Evolutionary conservation across 23 red algal species (phyloP), one percentile per base, ranked within the genome.

Genomic region (Gracilaria caudata): DNA sequence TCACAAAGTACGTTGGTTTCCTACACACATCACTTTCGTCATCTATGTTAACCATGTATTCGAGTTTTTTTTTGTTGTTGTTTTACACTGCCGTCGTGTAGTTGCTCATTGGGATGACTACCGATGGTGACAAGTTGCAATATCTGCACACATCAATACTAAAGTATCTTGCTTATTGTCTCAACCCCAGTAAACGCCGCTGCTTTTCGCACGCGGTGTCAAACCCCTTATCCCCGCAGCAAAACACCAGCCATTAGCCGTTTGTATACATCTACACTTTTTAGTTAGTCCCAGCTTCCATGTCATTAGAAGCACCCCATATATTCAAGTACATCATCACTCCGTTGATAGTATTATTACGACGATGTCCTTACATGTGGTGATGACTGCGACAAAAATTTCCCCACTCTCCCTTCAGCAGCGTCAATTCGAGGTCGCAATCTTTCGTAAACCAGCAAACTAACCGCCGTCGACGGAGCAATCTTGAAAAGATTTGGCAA

Each of bases 401-500:
- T 73, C 30, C 68, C 68, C 35, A 41, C 39, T 0, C 68, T 34
- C 6, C 60, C 51, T 59, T 87, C 83, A 28, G 68, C 83, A 20
- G 72, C 65, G 26, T 64, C 58, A 60, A 87, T 30, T 21, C 58
- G 37, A 16, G 41, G 60, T 71, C 93, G 86, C 24, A 93, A 26
- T 44, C 81, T 81, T 82, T 98, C 95, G 73, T 93, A 98, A 43
- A 84, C 87, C 43, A 89, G 13, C 78, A 93, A 94, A 28, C 73
- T 82, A 19, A 93, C 79, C n/a, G 95, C 95, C 24, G 83, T 64
- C 54, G 95, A 81, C 26, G 95, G 95, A 37, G 73, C 44, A 34
- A 85, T 90, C 73, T 94, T 91, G 19, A 98, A 76, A 51, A 91
- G 26, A 55, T 98, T 98, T n/a, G 95, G 91, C 11, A 93, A 38